Base-by-base conservation (phyloP, 2,329 filamentous ascomycete genomes). In the Fusarium coffeatum region DNA sequence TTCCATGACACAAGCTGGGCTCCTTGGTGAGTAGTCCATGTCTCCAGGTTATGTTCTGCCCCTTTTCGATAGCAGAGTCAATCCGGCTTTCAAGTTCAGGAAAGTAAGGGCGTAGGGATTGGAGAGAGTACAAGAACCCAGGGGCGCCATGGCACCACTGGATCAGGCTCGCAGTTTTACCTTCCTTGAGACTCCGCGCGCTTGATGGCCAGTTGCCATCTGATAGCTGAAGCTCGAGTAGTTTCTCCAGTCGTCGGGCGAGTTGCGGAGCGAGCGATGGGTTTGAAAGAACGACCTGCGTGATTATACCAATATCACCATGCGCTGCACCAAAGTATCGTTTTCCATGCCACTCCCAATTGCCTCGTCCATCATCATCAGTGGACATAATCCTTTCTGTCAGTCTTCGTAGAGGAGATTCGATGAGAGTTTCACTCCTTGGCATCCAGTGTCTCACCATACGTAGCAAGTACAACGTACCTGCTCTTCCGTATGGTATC, bases 141-240 rank as follows among this genome's bases (percentile, higher is more conserved):
- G 90, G 87, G 1, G 88, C 88, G 5, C 90, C 90, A 72, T 92
- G 90, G 73, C 89, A 92, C 78, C 90, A 89, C 74, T 92, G 89
- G 9, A 92, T 85, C 9, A 89, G 80, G 43, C 82, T 70, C 15
- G 67, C 79, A 65, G 83, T 80, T 48, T 80, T 82, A 28, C 72
- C 75, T 32, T 76, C 85, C 80, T 54, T 82, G 76, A 64, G 83
- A 55, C 54, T 75, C 37, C 63, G 83, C 12, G 86, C 82, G 48
- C 83, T 86, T 9, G 85, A 85, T 1, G 88, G 88, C 80, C 90
- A 92, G 74, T 91, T 92, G 6, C 90, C 89, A 63, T 85, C 86
- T 6, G 85, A 80, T 55, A 83, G 83, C 74, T 93, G 90, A 66
- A 87, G 82, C 37, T 84, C 84, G 5, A 93, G 80, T 13, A 93